phyloP scores from a whole-genome alignment of 805 yeast genomes.

The Kodamaea sagamina region DNA sequence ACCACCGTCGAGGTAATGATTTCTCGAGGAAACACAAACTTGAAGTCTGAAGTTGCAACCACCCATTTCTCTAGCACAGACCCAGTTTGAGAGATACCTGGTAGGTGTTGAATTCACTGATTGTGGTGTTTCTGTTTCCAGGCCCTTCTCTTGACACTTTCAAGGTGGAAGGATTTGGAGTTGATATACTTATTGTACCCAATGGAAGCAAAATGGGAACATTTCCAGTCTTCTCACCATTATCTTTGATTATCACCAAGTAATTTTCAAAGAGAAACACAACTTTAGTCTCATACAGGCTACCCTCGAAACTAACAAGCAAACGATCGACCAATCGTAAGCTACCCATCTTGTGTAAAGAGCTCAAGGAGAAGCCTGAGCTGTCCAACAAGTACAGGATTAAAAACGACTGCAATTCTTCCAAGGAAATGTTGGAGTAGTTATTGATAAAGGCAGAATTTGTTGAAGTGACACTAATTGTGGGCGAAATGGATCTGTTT shows the following conservation, averaged over 20 bases:
- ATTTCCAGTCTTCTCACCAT: constrained; percentile 9
- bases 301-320: constrained; percentile 22
- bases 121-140: constrained; percentile 2
- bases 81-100: constrained; percentile 26
- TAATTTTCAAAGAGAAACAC: constrained; percentile 39
- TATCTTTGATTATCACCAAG: constrained; percentile 28
- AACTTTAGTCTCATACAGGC: constrained; percentile 12
- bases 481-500: constrained; percentile 1
- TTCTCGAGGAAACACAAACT: constrained; percentile 35
- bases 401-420: constrained; percentile 30
- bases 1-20: constrained; percentile 30
- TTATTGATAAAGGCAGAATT: constrained; percentile 11
- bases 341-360: constrained; percentile 33
- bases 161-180: constrained; percentile 28
- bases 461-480: constrained; percentile 10
- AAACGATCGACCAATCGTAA: constrained; percentile 40
- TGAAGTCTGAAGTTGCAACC: constrained; percentile 38
- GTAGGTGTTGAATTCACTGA: background rate
- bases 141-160: constrained; percentile 17
- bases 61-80: constrained; percentile 48
- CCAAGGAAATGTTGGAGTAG: constrained; percentile 25
- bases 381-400: constrained; percentile 29
- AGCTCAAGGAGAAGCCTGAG: constrained; percentile 27
- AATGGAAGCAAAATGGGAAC: constrained; percentile 8
- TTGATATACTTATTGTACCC: constrained; percentile 12